Percentiles rank a stretch among this genome's conserved stretches.
Evolutionary conservation across 176 grass and related monocot species (phyloP).

Genomic region (barley (Hordeum vulgare)): MorexV3_pseudomolecules_assembly NC_058521.1:45264560-45265059

Average conservation of each 20-base stretch:
- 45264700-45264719: background rate
- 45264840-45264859: background rate
- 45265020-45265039: too few species aligned
- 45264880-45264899: background rate
- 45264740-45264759: background rate
- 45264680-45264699: too few species aligned
- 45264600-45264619: background rate
- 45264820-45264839: background rate
- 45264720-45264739: background rate
- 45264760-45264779: background rate
- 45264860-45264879: background rate
- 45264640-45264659: background rate
- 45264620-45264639: background rate
- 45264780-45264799: background rate
- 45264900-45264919: background rate
- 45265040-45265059: too few species aligned
- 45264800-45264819: background rate
- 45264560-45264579: background rate
- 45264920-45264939: too few species aligned
- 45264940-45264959: too few species aligned
- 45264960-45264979: too few species aligned
- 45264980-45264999: too few species aligned
- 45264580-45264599: background rate
- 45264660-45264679: background rate
- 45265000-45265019: too few species aligned